Evolutionary conservation across 2,329 filamentous ascomycete species (phyloP), one percentile per base, ranked within the genome.

Genomic region (Lecanicillium sp.): DNA sequence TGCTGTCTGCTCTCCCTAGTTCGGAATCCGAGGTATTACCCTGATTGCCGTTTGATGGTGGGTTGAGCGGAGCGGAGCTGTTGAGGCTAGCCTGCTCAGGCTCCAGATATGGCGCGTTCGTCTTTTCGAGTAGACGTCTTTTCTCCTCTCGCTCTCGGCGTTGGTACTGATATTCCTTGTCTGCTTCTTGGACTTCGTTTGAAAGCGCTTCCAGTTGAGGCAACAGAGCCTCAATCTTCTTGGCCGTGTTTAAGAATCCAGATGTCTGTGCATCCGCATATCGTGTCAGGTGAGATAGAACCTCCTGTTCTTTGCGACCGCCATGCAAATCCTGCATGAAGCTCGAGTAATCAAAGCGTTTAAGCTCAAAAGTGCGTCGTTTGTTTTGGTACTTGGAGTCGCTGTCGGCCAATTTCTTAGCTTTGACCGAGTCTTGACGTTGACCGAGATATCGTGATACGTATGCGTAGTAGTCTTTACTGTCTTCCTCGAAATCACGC

Each of bases 251-350:
- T 37, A 96, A 68, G 53, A 94, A 96, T 43, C 76, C 81, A 51
- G 78, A 82, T 13, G 92, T 86, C 56, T 98, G 92, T 3, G 83
- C 79, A 56, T 94, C 88, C 9, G 94, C 94, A 57, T 89, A 98
- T 56, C 83, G 90, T 2, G 92, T 98, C 22, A 98, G 71, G 55
- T 95, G 85, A 1, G 90, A 96, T 20, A 98, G 64, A 4, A 98
- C 85, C 58, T 98, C 92, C 55, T 96, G 92, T 53, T 98, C 92
- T 58, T 96, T 98, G 45, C 92, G 82, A n/a, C 92, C 92, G 20
- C 92, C 92, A 46, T 96, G 92, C n/a, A 98, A 71, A 65, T 98
- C 92, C 54, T 96, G 90, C 85, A 98, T 94, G 56, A 96, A 98
- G 12, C 87, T 95, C 3, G 90, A 96, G 59, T 98, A 98, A 60